phyloP scores from a whole-genome alignment of 2,329 filamentous ascomycete species.

The Diaporthe helianthi region DNA sequence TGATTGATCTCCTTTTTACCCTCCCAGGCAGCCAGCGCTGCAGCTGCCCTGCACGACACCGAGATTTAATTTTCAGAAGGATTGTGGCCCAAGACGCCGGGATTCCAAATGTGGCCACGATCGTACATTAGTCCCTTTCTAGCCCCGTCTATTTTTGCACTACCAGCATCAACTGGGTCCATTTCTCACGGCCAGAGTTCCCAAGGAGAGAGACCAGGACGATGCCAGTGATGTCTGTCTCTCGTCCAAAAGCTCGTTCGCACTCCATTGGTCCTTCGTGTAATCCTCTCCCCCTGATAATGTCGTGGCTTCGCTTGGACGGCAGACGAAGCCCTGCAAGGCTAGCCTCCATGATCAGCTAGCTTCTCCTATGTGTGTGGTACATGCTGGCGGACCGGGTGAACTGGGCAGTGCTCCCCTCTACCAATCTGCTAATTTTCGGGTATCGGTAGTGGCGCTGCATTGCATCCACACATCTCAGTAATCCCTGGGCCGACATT shows the following conservation, averaged over 20 bases:
- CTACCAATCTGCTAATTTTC: not conserved
- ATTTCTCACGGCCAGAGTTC: not conserved
- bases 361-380: not conserved
- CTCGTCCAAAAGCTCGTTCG: not conserved
- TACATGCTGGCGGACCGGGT: not conserved
- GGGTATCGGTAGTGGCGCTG: conserved; percentile 16
- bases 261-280: conserved; percentile 4
- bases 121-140: conserved; percentile 1
- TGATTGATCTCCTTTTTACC: conserved; percentile 12
- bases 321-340: not conserved
- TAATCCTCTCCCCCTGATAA: conserved; percentile 10
- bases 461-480: conserved; percentile 5
- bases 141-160: conserved; percentile 17
- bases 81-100: not conserved
- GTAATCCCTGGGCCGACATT: conserved; percentile 12
- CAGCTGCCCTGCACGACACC: not conserved
- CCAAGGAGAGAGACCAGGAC: not conserved
- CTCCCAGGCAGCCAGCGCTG: too few species aligned
- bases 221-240: not conserved
- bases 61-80: conserved; percentile 4
- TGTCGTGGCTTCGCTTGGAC: not conserved
- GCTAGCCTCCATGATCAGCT: not conserved
- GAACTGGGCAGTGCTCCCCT: conserved; percentile 13
- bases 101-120: conserved; percentile 6
- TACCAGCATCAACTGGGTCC: conserved; percentile 19